These are phyloP conservation scores for Clarireedia hainanense DNA, from an alignment of 2,329 filamentous ascomycete genomes.

Conservation along the genomic window DNA sequence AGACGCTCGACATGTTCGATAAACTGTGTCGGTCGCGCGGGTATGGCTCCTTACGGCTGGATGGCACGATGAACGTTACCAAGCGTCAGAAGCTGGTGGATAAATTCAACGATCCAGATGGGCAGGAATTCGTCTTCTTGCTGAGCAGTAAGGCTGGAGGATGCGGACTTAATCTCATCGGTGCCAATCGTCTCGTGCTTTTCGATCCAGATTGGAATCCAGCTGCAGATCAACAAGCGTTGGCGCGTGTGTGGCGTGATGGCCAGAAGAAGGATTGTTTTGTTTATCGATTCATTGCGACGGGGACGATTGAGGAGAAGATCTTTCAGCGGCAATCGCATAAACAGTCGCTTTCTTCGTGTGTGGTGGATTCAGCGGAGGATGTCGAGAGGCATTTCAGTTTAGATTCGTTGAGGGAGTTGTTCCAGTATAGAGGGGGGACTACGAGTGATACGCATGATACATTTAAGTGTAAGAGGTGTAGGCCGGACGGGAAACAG, in stretches of 20 bases:
- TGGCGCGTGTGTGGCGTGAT: constrained; percentile 97
- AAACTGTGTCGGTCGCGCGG: constrained; percentile 75
- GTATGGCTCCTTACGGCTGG: constrained; percentile 82
- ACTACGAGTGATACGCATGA: constrained; percentile 94
- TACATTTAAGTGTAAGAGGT: constrained; percentile 97
- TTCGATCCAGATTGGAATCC: constrained; percentile 99
- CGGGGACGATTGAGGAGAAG: constrained; percentile 97
- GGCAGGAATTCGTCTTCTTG: constrained; percentile 88
- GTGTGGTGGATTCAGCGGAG: constrained; percentile 92
- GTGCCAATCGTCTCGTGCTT: constrained; percentile 86
- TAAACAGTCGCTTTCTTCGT: constrained; percentile 93
- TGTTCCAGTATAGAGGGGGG: constrained; percentile 83
- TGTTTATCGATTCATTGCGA: constrained; percentile 98
- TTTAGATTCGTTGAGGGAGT: constrained; percentile 78
- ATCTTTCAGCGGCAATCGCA: constrained; percentile 98
- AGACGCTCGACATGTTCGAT: constrained; percentile 91
- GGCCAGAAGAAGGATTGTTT: constrained; percentile 99
- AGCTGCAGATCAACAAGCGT: constrained; percentile 90
- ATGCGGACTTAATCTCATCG: constrained; percentile 92
- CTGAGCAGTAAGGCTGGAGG: constrained; percentile 94
- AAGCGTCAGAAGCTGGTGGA: constrained; percentile 97
- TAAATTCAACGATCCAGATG: constrained; percentile 91
- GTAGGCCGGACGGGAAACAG: constrained; percentile 80
- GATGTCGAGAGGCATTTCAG: constrained; percentile 97
- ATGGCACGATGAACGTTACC: constrained; percentile 96